Evolutionary conservation across 2,329 filamentous ascomycete species (phyloP), one percentile per base, ranked within the genome.

Genomic region (Fusarium duplospermum): DNA sequence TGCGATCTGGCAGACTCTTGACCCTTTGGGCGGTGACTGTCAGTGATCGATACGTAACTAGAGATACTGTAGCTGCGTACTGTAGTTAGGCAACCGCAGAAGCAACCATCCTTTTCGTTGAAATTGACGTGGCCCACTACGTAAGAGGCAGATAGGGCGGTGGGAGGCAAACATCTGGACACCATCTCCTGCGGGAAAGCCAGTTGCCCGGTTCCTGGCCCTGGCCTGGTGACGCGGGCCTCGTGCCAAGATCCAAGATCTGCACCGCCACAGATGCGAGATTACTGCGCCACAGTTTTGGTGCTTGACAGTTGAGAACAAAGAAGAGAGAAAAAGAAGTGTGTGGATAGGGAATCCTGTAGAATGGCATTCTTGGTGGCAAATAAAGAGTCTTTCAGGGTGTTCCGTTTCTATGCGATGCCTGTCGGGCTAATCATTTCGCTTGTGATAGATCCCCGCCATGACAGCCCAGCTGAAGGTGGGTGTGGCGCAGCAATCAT

Each of bases 401-500:
- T 35, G 9, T n/a, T 18, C 35, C 33, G 52, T 18, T 24, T 16
- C 16, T 57, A 36, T 13, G 22, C 16, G 33, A 18, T 18, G 33
- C 33, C 16, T 59, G 33, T 36, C 50, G 24, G 35, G n/a, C 31
- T 24, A 54, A 42, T 59, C 13, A 35, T 20, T 35, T 24, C 38
- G 47, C 27, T 45, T 33, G 14, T 42, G 47, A 45, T 35, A 16
- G 33, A 35, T 45, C 70, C 40, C 40, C 40, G 40, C 40, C 57
- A 35, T 38, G 36, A 40, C 36, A 16, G n/a, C 33, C 29, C 31
- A 16, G 57, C 33, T 42, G 36, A 64, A 64, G 54, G 52, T 42
- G 59, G 63, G 64, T 47, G 72, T 74, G 72, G 72, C 72, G 72
- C 72, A 75, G 72, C 38, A 63, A 20, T 45, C 45, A 52, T 57